Conservation (phyloP, 768 basidiomycete genomes). For the Suillus clintonianus region DNA sequence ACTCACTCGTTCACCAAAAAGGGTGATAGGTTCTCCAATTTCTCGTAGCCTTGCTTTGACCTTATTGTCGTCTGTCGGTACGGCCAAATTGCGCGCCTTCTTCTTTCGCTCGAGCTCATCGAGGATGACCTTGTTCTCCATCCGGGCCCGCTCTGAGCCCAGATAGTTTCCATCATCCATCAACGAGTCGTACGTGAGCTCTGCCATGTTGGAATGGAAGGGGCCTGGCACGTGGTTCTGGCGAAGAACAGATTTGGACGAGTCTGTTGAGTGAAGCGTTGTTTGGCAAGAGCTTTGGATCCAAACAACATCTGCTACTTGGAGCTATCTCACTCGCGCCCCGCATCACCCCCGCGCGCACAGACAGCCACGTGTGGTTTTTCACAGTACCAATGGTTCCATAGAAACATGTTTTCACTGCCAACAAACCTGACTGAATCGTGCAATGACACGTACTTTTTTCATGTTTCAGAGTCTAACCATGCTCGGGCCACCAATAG, state of each 20-base stretch:
- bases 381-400: neutral
- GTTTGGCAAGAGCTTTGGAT: conserved; percentile 36
- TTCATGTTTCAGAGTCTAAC: neutral
- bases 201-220: conserved; percentile 52
- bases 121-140: conserved; percentile 85
- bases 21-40: conserved; percentile 94
- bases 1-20: conserved; percentile 96
- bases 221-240: conserved; percentile 2
- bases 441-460: neutral
- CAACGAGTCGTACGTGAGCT: conserved; percentile 74
- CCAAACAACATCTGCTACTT: conserved; percentile 27
- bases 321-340: conserved; percentile 5
- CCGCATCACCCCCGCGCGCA: neutral
- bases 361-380: neutral
- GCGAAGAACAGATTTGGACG: conserved; percentile 17
- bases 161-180: conserved; percentile 78
- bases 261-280: conserved; percentile 18
- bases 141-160: conserved; percentile 70
- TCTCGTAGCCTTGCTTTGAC: conserved; percentile 89
- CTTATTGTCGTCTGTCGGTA: conserved; percentile 95
- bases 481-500: neutral
- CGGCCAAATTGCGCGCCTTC: conserved; percentile 88
- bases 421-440: neutral
- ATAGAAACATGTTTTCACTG: neutral
- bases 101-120: conserved; percentile 98